Conservation (phyloP, 176 grass and related monocot species). For the Elaeis guineensis region DNA sequence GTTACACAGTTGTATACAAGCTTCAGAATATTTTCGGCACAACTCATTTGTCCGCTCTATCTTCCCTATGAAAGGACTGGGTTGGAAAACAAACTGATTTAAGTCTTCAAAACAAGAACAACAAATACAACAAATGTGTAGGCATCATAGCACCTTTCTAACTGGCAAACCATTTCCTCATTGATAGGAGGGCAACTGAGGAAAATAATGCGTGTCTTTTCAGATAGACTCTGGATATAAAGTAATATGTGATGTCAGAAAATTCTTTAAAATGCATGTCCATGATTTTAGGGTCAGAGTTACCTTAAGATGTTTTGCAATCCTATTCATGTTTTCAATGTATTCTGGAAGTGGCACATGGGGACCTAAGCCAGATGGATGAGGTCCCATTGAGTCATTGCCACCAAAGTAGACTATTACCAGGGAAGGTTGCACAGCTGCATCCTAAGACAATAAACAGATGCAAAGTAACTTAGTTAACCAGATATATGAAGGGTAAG, state of each 20-base stretch:
- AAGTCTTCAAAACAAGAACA: not conserved
- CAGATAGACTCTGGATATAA: conserved; percentile 22
- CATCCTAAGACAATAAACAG: no score
- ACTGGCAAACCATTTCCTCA: not conserved
- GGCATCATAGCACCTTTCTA: not conserved
- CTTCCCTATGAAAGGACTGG: not conserved
- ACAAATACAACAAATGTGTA: not conserved
- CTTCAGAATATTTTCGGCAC: conserved; percentile 21
- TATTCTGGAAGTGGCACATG: no score
- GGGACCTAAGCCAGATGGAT: no score
- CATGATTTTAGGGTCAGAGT: not conserved
- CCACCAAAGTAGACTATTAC: no score
- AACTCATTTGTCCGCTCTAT: conserved; percentile 15
- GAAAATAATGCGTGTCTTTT: conserved; percentile 23
- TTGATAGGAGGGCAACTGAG: conserved; percentile 22
- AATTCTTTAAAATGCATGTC: not conserved
- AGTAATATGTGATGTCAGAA: not conserved
- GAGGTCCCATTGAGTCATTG: no score
- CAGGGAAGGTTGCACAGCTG: no score
- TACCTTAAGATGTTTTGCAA: conserved; percentile 9
- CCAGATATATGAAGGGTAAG: no score
- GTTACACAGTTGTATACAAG: conserved; percentile 28
- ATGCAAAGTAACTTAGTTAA: no score
- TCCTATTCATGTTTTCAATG: not conserved
- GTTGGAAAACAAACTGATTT: not conserved